Evolutionary conservation across 2,329 filamentous ascomycete genomes (phyloP), one percentile per base, ranked within the genome.

Genomic region (Madurella fahalii): DNA sequence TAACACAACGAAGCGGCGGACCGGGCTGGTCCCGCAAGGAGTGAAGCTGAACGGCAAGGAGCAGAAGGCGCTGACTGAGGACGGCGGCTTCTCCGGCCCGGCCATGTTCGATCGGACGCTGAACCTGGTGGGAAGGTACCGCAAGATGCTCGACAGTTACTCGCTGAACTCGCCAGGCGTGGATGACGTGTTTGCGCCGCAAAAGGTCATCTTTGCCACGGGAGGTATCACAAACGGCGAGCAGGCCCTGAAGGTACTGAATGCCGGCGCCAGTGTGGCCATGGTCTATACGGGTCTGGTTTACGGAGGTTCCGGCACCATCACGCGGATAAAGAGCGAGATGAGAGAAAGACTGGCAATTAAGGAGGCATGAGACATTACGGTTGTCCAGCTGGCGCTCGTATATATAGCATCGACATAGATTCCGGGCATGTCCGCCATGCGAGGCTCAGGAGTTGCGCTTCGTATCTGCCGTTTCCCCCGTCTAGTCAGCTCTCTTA

Each of bases 141-240:
- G 91, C 53, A 77, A 78, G 63, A 75, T 85, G 66, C 75, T 93
- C 32, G 85, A 89, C 59, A 71, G 73, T 54, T 72, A 73, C 50
- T 71, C 77, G 32, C 67, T 72, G 39, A 70, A 74, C 51, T 64
- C 69, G 2, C 11, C 58, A 1, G 56, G 50, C 2, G 53, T 58
- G 16, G 54, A 50, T 2, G 55, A 54, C 18, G 58, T 16, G 5
- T 58, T 58, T 31, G 65, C 67, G 1, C 58, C 75, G 56, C 79
- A 79, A 46, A 96, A 96, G 73, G 85, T 91, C 50, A 87, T 99
- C 57, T 97, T 97, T 68, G 93, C 93, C 0, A 94, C 90, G 0
- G 94, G 94, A 1, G 94, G 94, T 16, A 93, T 99, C 66, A 94
- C 88, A 1, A 93, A 87, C 61, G 94, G 94, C 4, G 80, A 87